These are phyloP conservation scores for Fomitopsis serialis DNA, from an alignment of 768 basidiomycete species.

Conservation along the genomic window DNA sequence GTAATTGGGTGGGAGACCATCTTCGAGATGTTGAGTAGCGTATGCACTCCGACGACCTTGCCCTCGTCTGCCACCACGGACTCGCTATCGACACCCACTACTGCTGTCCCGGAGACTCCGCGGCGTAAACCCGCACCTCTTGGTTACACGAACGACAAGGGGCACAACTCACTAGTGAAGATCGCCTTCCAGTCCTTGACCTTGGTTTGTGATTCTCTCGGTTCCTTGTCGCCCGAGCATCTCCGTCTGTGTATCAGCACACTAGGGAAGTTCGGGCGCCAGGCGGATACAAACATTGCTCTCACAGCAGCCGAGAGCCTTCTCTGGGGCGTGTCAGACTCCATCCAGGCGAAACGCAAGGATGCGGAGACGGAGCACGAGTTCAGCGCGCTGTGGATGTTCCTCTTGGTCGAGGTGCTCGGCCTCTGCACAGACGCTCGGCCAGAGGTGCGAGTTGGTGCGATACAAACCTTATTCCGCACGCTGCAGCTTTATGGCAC, in stretches of 20 bases:
- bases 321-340: constrained; percentile 94
- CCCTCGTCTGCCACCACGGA: constrained; percentile 35
- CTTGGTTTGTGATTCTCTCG: constrained; percentile 89
- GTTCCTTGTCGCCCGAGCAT: constrained; percentile 73
- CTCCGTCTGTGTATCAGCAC: constrained; percentile 87
- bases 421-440: constrained; percentile 77
- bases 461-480: constrained; percentile 92
- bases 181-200: constrained; percentile 93
- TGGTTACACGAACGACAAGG: constrained; percentile 59
- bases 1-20: constrained; percentile 91
- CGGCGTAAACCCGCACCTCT: constrained; percentile 36
- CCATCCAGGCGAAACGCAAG: constrained; percentile 82
- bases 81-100: constrained; percentile 21
- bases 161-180: constrained; percentile 73
- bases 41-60: constrained; percentile 51
- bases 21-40: constrained; percentile 87
- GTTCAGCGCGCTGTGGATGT: constrained; percentile 92
- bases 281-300: constrained; percentile 93
- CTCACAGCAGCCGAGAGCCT: constrained; percentile 90
- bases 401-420: constrained; percentile 77
- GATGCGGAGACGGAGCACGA: constrained; percentile 55
- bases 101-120: neutral
- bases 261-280: constrained; percentile 86
- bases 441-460: constrained; percentile 86
- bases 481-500: constrained; percentile 92